Evolutionary conservation across 1,284 basidiomycete species (phyloP).

Genomic region (Sparassis latifolia): DNA sequence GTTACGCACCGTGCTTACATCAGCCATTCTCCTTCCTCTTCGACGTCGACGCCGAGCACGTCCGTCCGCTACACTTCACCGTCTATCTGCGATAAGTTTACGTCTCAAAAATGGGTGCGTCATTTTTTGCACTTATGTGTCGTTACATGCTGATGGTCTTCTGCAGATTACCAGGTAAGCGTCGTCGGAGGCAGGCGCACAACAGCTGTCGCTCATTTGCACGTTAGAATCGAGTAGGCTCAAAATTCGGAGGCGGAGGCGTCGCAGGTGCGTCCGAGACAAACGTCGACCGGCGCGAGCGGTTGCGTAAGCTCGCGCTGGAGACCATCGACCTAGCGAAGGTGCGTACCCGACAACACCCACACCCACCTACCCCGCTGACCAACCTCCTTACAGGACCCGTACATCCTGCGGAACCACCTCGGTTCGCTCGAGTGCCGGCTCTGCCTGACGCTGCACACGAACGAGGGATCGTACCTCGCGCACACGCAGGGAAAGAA

Average conservation of each 20-base stretch:
- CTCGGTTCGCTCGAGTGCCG: constrained; percentile 97
- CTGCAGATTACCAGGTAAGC: constrained; percentile 40
- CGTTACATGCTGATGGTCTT: neutral
- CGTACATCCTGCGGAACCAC: constrained; percentile 98
- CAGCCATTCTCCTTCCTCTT: too few species aligned
- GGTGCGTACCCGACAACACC: constrained; percentile 33
- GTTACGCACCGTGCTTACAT: too few species aligned
- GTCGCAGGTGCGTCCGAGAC: constrained; percentile 89
- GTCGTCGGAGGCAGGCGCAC: neutral
- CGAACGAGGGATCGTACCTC: constrained; percentile 98
- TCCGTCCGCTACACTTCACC: too few species aligned
- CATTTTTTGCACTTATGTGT: too few species aligned
- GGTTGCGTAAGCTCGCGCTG: constrained; percentile 89
- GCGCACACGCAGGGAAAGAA: constrained; percentile 99
- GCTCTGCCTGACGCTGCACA: constrained; percentile 95
- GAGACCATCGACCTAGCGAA: constrained; percentile 97
- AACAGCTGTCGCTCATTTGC: neutral
- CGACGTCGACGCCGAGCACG: too few species aligned
- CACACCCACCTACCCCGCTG: too few species aligned
- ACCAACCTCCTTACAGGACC: constrained; percentile 58
- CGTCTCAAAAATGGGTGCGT: too few species aligned
- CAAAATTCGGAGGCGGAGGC: constrained; percentile 94
- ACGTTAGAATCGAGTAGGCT: constrained; percentile 84
- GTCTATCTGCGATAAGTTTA: too few species aligned
- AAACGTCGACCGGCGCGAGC: constrained; percentile 93